Evolutionary conservation across 192 early-diverging fungal species (phyloP), one percentile per base, ranked within the genome.

Genomic region (Radiomyces spectabilis): DNA sequence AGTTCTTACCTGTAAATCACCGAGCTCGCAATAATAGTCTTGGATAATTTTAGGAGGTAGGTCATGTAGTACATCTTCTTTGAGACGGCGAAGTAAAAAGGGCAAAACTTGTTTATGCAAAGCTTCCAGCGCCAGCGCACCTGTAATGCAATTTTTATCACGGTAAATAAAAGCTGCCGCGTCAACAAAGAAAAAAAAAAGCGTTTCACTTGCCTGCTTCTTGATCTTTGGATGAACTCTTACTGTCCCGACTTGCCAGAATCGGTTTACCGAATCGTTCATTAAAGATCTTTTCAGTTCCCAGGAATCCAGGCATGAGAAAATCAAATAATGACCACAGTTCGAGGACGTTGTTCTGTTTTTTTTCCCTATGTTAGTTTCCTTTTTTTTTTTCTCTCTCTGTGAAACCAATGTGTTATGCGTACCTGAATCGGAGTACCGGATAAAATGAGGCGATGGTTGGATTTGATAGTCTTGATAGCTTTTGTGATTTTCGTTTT

Each of bases 1-100:
- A n/a, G n/a, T 44, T n/a, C 16, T 59, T 59, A 67, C 72, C 65
- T 97, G 97, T 37, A 97, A 41, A 30, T 92, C 89, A 48, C 84
- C 85, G 13, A 97, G 72, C 58, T 97, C 97, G 61, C 95, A 96
- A 69, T 99, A 95, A 68, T 97, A 94, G 68, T 97, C 95, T 80
- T 97, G 95, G 59, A 97, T 97, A 55, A 99, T 99, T 76, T 99
- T 99, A 35, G 97, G 95, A 46, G 97, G 97, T 55, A 99, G 69
- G 61, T 97, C 95, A 54, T 90, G 75, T 50, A 97, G 66, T 9
- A 99, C 97, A 62, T 99, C 94, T 71, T 97, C 94, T 67, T 99
- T 99, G 81, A 99, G 82, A 22, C 97, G 81, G 12, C 95, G 82
- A 63, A 99, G 61, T 45, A 99, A 52, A 75, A 97, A 99, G 18